These are phyloP conservation scores for Cenococcum geophilum DNA, from an alignment of 495 filamentous ascomycete species.

Conservation along the genomic window DNA sequence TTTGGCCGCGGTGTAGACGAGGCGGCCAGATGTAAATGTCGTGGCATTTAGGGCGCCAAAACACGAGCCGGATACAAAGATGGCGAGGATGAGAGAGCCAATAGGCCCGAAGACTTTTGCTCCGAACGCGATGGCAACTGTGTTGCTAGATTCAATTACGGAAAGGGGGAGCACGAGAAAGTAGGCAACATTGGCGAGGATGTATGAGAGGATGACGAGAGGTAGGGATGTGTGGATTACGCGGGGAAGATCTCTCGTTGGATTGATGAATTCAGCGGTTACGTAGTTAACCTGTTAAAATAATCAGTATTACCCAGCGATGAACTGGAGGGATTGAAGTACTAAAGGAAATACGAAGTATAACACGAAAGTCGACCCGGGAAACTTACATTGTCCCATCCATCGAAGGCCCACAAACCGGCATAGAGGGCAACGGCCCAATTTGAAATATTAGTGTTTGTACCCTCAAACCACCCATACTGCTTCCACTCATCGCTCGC, in stretches of 20 bases:
- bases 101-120: slow-evolving; percentile 78
- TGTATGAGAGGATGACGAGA: slow-evolving; percentile 81
- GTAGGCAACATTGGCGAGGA: slow-evolving; percentile 86
- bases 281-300: slow-evolving; percentile 82
- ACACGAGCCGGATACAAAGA: slow-evolving; percentile 78
- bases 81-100: slow-evolving; percentile 77
- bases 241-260: slow-evolving; percentile 80
- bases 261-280: slow-evolving; percentile 89
- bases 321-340: not conserved
- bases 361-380: not conserved
- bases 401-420: slow-evolving; percentile 95
- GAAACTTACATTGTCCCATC: slow-evolving; percentile 88
- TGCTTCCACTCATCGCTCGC: slow-evolving; percentile 85
- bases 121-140: slow-evolving; percentile 90
- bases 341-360: not conserved
- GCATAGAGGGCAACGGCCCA: slow-evolving; percentile 94
- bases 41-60: slow-evolving; percentile 88
- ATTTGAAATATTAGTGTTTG: slow-evolving; percentile 65
- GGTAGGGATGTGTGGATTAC: slow-evolving; percentile 98
- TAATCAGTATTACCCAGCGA: not conserved
- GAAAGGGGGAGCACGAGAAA: slow-evolving; percentile 86
- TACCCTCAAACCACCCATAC: slow-evolving; percentile 81
- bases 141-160: slow-evolving; percentile 77
- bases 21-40: slow-evolving; percentile 86
- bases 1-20: slow-evolving; percentile 91